Evolutionary conservation across 805 yeast genomes (phyloP), one percentile per base, ranked within the genome.

Genomic region (Teunomyces funiuensis): DNA sequence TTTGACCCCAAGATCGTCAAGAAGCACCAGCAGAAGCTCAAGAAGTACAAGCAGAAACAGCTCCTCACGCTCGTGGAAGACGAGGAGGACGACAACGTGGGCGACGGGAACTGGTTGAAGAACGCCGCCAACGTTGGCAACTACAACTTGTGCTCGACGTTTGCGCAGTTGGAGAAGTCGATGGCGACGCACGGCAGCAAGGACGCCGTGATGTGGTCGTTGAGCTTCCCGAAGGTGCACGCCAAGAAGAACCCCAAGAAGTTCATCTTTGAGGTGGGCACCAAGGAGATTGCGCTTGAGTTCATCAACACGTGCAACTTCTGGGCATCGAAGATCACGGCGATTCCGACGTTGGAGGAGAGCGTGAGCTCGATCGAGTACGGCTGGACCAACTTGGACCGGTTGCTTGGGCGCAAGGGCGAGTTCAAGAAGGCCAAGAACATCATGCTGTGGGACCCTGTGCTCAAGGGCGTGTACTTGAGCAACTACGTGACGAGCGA

Each of bases 281-380:
- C 87, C 10, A 57, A 67, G 17, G 85, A 82, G 50, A 77, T 78
- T 44, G 93, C 96, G 0, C 63, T 66, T 31, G 85, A 80, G 54
- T 87, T 78, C 60, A 79, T 85, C 13, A 77, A 83, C 50, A 80
- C 91, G 4, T 82, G 93, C 62, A 89, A 88, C 60, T 89, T 86
- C 58, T 89, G 97, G 96, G 87, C 95, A 2, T 86, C 91, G 2
- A 76, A 93, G 49, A 76, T 85, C 27, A 83, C 95, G 5, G 83
- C 89, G 11, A 82, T 87, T 15, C 96, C 96, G 3, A 73, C 81
- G 0, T 57, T 61, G 44, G 85, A 82, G 53, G 83, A 80, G 41
- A 80, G 84, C 47, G 72, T 86, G 23, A 80, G 88, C 2, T 82
- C 91, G 40, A 76, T 82, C 44, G 95, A 89, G 57, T 88, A 80